phyloP scores from a whole-genome alignment of 352 stramenopile species.

The Lagenidium giganteum region DNA sequence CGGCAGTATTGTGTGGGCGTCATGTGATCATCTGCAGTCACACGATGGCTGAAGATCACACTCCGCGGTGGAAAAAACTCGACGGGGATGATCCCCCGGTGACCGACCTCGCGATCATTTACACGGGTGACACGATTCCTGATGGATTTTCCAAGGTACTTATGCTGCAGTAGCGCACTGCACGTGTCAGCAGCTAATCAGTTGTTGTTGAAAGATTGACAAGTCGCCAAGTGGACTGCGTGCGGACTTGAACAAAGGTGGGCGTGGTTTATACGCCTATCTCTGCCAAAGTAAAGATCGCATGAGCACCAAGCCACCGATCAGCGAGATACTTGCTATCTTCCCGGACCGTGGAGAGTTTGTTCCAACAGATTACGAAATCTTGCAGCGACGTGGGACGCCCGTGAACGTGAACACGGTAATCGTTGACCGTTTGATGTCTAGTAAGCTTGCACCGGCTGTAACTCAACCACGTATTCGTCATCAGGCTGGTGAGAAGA shows the following conservation, averaged over 20 bases:
- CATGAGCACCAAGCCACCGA: slow-evolving; percentile 41
- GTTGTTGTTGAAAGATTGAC: slow-evolving; percentile 39
- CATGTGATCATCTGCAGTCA: no score
- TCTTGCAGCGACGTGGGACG: slow-evolving; percentile 47
- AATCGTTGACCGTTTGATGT: neutral
- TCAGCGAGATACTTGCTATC: slow-evolving; percentile 72
- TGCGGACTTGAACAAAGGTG: slow-evolving; percentile 78
- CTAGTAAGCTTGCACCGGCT: neutral
- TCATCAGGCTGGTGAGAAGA: slow-evolving; percentile 33
- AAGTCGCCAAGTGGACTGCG: slow-evolving; percentile 64
- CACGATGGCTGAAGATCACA: slow-evolving; percentile 1
- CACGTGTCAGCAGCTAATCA: neutral
- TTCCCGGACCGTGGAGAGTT: slow-evolving; percentile 77
- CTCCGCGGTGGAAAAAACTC: slow-evolving; percentile 41
- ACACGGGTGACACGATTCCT: slow-evolving; percentile 63
- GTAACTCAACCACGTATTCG: neutral
- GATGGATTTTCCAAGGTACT: slow-evolving; percentile 70
- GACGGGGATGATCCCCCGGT: slow-evolving; percentile 47
- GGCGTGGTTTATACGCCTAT: slow-evolving; percentile 74
- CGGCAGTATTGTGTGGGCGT: no score
- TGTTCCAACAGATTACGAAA: slow-evolving; percentile 71
- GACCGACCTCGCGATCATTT: slow-evolving; percentile 72
- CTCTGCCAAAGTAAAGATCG: slow-evolving; percentile 59
- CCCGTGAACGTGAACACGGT: slow-evolving; percentile 78
- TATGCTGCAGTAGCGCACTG: neutral